Percentiles rank a stretch among this genome's conserved stretches.
phyloP scores from a whole-genome alignment of 1,139 yeast genomes.

The Spathaspora sp. region DNA sequence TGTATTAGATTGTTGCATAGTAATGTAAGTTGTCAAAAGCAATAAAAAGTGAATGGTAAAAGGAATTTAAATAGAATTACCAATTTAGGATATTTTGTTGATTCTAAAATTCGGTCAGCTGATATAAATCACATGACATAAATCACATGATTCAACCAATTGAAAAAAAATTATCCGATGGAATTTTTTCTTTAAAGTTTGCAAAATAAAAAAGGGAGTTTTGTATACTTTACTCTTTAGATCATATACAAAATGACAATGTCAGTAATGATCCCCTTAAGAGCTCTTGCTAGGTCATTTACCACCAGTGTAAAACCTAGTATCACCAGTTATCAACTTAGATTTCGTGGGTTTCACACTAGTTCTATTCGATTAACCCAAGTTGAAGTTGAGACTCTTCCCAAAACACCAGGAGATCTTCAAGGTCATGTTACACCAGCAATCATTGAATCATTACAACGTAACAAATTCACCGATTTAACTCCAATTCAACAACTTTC shows the following conservation, averaged over 20 bases:
- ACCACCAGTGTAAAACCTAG: neutral
- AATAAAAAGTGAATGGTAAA: too few relatives aligned
- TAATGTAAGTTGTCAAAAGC: neutral
- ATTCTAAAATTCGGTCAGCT: neutral
- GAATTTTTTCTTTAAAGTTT: neutral
- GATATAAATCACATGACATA: neutral
- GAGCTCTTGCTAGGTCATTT: neutral
- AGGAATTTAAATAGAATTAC: too few relatives aligned
- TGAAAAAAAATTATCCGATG: neutral
- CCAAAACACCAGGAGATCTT: conserved; percentile 10
- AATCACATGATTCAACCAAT: too few relatives aligned
- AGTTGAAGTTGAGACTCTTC: neutral
- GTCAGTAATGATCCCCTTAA: neutral
- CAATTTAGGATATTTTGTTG: neutral
- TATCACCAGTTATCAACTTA: neutral
- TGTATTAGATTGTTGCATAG: conserved; percentile 7
- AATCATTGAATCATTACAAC: conserved; percentile 31
- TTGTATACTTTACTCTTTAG: neutral
- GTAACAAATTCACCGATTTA: conserved; percentile 48
- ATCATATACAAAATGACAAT: neutral
- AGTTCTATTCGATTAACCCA: neutral
- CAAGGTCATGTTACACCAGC: conserved; percentile 7
- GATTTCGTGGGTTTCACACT: neutral
- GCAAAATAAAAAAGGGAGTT: neutral
- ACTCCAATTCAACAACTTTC: conserved; percentile 83